These are phyloP conservation scores for Aspergillus incahuasiensis DNA, from an alignment of 495 filamentous ascomycete species.

Conservation along the genomic window DNA sequence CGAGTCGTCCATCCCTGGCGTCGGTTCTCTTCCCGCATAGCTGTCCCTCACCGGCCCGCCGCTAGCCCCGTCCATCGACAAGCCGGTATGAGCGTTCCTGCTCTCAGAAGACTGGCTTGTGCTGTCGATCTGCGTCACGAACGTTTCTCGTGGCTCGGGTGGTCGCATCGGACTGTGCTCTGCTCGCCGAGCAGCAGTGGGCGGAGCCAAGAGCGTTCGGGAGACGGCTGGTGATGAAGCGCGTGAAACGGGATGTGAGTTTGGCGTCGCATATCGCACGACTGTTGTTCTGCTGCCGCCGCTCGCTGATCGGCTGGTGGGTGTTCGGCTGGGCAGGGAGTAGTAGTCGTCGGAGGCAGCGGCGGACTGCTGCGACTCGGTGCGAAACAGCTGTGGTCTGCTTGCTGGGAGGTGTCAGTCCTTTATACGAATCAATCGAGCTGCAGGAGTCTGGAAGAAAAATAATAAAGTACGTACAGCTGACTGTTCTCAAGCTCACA, in stretches of 20 bases:
- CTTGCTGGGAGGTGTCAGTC: constrained; percentile 32
- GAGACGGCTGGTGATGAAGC: constrained; percentile 29
- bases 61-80: constrained; percentile 27
- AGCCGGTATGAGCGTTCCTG: constrained; percentile 25
- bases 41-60: constrained; percentile 26
- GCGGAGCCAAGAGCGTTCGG: constrained; percentile 23
- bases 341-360: constrained; percentile 66
- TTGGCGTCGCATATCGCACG: constrained; percentile 49
- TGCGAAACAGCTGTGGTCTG: constrained; percentile 50
- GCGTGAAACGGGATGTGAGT: constrained; percentile 35
- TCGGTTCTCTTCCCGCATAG: constrained; percentile 43
- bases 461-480: constrained; percentile 27
- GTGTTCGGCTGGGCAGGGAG: constrained; percentile 52
- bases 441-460: background rate
- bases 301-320: constrained; percentile 39
- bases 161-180: constrained; percentile 18
- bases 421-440: background rate
- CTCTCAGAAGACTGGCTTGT: constrained; percentile 38
- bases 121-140: constrained; percentile 25
- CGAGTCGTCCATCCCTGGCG: constrained; percentile 62
- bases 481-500: constrained; percentile 33
- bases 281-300: constrained; percentile 45
- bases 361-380: constrained; percentile 54
- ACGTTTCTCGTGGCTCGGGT: constrained; percentile 16
- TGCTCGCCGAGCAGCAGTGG: constrained; percentile 14